Evolutionary conservation across 1,284 basidiomycete species (phyloP), one percentile per base, ranked within the genome.

Genomic region (Lignosus rhinocerotis): DNA sequence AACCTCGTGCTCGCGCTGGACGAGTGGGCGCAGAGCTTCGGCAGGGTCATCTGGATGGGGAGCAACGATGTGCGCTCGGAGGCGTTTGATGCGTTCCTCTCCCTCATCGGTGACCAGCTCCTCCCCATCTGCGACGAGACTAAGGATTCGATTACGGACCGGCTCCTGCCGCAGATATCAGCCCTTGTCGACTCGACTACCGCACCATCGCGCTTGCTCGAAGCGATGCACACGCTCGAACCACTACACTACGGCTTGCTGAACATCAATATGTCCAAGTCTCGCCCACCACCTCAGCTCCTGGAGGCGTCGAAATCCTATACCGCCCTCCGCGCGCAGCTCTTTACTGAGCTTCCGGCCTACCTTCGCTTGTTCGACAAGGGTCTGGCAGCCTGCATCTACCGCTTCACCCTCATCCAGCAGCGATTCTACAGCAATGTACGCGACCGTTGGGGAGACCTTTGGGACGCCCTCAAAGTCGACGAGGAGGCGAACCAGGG

Each of bases 381-480:
- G 19, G 89, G 88, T 12, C 75, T 90, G 33, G 75, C 75, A 0
- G 67, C 76, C 2, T 78, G 78, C 53, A 75, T 88, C 0, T 66
- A 76, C 3, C 75, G 80, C 36, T 74, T 91, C 17, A 79, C 80
- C 0, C 70, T 72, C 2, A 79, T 83, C 62, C 89, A 92, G 70
- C 76, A 76, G 2, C 69, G 72, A 16, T 90, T 86, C 65, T 92
- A 83, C 75, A 61, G 69, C 21, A 80, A 81, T 41, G 78, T 86
- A 6, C 76, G 80, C 43, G 82, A 83, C 51, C 74, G 80, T 39
- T 93, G 90, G 90, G 78, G 77, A 0, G 84, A 85, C n/a, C 73
- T 92, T 17, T 92, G 90, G 90, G 86, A 91, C 56, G 87, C 88
- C 65, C 75, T 92, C 43, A 78, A 83, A 38, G 86, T 90, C 10